Conservation (phyloP, 257 asterid genomes). For the Avicennia marina region DNA sequence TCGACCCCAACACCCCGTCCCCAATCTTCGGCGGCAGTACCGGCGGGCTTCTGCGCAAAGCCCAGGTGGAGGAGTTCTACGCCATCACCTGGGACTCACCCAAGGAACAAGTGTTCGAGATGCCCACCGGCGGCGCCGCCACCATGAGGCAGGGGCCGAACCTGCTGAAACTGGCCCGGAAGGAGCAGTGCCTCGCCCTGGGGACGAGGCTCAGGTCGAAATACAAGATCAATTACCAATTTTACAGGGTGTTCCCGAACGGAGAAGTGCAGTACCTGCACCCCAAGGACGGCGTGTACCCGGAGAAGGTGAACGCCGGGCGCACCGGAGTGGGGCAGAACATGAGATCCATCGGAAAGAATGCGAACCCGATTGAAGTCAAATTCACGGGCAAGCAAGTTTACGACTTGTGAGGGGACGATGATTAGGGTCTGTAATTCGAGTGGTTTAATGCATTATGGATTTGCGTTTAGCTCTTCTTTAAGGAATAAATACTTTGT, state of each 20-base stretch:
- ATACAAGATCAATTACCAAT: conserved; percentile 83
- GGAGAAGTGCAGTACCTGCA: conserved; percentile 93
- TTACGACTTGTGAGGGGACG: conserved; percentile 76
- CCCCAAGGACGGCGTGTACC: conserved; percentile 92
- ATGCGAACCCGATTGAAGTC: conserved; percentile 72
- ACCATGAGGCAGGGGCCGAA: conserved; percentile 91
- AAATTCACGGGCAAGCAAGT: conserved; percentile 87
- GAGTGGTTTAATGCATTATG: too few species aligned
- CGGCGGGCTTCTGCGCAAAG: conserved; percentile 84
- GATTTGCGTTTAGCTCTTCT: too few species aligned
- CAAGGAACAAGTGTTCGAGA: conserved; percentile 90
- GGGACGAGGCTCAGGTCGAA: conserved; percentile 83
- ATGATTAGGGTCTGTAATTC: too few species aligned
- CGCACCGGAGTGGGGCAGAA: conserved; percentile 80
- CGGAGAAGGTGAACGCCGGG: conserved; percentile 90
- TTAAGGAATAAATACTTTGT: too few species aligned
- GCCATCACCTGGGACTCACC: conserved; percentile 96
- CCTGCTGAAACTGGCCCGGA: conserved; percentile 73
- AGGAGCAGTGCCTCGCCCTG: conserved; percentile 89
- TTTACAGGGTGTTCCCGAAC: conserved; percentile 87
- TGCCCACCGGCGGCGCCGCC: conserved; percentile 99
- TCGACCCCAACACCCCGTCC: conserved; percentile 92
- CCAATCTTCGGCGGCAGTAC: conserved; percentile 98
- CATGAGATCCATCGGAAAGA: conserved; percentile 73
- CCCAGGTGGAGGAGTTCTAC: conserved; percentile 91